Percentiles rank a stretch among this genome's conserved stretches.
phyloP scores from a whole-genome alignment of 1,139 yeast genomes.

The Spathaspora jeffriesii region DNA sequence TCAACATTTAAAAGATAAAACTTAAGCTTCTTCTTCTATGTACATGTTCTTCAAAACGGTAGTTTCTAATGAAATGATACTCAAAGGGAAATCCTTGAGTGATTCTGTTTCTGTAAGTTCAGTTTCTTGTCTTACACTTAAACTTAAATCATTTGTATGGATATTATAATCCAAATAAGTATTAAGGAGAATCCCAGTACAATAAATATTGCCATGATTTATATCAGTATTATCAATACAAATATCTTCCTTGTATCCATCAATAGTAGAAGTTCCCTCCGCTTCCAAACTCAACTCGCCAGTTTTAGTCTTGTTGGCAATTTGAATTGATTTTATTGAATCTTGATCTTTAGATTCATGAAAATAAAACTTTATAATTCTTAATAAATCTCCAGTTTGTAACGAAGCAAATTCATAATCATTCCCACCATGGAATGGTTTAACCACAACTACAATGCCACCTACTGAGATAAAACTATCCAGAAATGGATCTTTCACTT shows the following conservation, averaged over 20 bases:
- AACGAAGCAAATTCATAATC: conserved; percentile 25
- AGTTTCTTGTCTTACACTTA: conserved; percentile 19
- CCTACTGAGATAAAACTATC: conserved; percentile 27
- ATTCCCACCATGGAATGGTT: conserved; percentile 25
- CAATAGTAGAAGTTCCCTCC: neutral
- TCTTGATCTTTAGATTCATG: conserved; percentile 13
- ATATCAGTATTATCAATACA: conserved; percentile 13
- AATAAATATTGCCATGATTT: conserved; percentile 21
- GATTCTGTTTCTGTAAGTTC: conserved; percentile 16
- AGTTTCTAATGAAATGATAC: conserved; percentile 30
- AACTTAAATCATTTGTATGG: conserved; percentile 16
- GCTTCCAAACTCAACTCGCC: neutral
- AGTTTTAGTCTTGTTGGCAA: conserved; percentile 5
- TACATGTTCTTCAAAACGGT: conserved; percentile 21
- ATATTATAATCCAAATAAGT: conserved; percentile 24
- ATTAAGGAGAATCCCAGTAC: conserved; percentile 34
- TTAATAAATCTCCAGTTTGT: conserved; percentile 34
- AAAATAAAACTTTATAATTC: conserved; percentile 29
- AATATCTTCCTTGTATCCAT: conserved; percentile 4
- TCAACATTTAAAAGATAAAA: conserved; percentile 4
- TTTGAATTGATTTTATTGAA: conserved; percentile 10
- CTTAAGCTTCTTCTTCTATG: conserved; percentile 1
- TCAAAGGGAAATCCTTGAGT: conserved; percentile 33
- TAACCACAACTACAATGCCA: conserved; percentile 36
- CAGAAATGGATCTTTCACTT: conserved; percentile 33